Percentiles rank a stretch among this genome's conserved stretches.
These are phyloP conservation scores for Apophysomyces ossiformis DNA, from an alignment of 371 early-diverging fungal species.

Conservation along the genomic window DNA sequence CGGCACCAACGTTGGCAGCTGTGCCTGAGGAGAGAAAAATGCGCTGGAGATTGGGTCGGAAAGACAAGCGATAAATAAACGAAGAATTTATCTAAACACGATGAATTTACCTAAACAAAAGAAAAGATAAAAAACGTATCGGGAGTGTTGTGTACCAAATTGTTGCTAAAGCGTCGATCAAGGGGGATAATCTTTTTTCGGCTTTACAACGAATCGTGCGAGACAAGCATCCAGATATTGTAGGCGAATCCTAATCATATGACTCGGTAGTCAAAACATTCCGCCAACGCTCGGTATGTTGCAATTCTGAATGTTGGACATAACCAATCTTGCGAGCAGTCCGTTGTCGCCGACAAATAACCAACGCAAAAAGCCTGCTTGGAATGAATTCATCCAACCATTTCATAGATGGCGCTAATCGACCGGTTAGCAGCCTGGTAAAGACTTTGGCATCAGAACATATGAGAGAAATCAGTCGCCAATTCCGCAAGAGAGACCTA, in stretches of 20 bases:
- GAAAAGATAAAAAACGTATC: not conserved
- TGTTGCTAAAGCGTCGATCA: no score
- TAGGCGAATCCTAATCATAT: slow-evolving; percentile 18
- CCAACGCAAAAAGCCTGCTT: slow-evolving; percentile 22
- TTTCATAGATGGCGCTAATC: not conserved
- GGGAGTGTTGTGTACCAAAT: no score
- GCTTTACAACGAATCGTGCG: no score
- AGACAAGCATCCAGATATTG: slow-evolving; percentile 8
- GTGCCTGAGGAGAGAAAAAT: slow-evolving; percentile 37
- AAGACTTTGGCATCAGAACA: slow-evolving; percentile 5
- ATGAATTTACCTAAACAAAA: not conserved
- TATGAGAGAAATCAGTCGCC: no score
- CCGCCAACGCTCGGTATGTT: slow-evolving; percentile 6
- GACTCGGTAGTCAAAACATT: slow-evolving; percentile 21
- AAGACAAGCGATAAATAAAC: slow-evolving; percentile 22
- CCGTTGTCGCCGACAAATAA: slow-evolving; percentile 24
- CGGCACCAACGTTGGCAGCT: slow-evolving; percentile 12
- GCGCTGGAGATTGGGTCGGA: slow-evolving; percentile 38
- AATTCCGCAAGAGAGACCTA: not conserved
- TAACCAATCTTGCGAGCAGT: not conserved
- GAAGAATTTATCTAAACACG: not conserved
- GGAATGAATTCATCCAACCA: slow-evolving; percentile 13
- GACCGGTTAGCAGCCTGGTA: slow-evolving; percentile 16
- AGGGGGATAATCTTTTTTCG: no score
- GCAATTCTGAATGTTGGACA: slow-evolving; percentile 8